phyloP scores from a whole-genome alignment of 345 rosid species.

The Arabidopsis suecica region DNA sequence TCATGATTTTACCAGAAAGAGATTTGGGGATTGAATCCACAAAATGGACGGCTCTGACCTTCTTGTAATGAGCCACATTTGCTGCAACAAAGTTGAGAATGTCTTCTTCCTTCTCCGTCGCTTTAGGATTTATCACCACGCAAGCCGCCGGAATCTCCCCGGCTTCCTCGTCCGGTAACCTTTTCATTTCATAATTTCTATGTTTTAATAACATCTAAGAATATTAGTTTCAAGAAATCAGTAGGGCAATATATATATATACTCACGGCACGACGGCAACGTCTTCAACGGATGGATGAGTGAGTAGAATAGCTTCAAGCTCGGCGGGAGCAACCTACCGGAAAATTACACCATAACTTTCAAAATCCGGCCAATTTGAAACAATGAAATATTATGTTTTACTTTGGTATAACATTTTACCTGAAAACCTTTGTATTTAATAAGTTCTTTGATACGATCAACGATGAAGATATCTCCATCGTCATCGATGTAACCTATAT shows the following conservation, averaged over 20 bases:
- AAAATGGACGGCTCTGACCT: conserved; percentile 70
- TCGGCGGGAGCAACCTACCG: conserved; percentile 92
- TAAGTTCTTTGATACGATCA: conserved; percentile 92
- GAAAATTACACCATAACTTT: neutral
- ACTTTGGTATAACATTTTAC: conserved; percentile 42
- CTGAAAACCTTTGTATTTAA: conserved; percentile 96
- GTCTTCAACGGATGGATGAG: conserved; percentile 79
- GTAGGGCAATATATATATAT: neutral
- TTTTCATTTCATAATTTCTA: conserved; percentile 20
- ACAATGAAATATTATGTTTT: neutral
- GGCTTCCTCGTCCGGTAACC: conserved; percentile 92
- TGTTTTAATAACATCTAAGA: neutral
- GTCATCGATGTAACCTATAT: conserved; percentile 84
- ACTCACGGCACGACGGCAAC: conserved; percentile 95
- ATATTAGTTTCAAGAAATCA: neutral
- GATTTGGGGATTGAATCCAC: conserved; percentile 88
- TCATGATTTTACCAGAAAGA: conserved; percentile 87
- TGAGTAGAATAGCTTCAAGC: conserved; percentile 77
- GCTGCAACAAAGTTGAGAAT: conserved; percentile 70
- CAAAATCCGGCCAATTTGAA: neutral
- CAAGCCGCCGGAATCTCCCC: conserved; percentile 95
- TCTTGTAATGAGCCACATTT: conserved; percentile 89
- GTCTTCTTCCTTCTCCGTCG: conserved; percentile 70
- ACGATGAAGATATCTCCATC: conserved; percentile 93
- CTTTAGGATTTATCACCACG: conserved; percentile 67